Base-by-base conservation (phyloP, 371 early-diverging fungal genomes). In the Neoconidiobolus thromboides region DNA sequence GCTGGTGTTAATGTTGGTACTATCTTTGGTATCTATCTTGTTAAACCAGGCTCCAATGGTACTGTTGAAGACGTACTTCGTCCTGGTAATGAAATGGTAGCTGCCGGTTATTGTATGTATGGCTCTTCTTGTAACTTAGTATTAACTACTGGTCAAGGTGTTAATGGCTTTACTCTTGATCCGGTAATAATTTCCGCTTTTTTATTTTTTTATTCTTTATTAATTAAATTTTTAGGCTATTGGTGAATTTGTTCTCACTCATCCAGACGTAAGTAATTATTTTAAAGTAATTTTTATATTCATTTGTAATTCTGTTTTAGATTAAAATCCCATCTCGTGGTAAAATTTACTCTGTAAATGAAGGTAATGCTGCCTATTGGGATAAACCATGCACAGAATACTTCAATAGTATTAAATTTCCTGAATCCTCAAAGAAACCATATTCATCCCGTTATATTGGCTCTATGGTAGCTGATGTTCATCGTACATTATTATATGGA, bases 401-500 rank as follows among this genome's bases (percentile, higher is more conserved):
- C 72, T 83, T 97, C 60, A 79, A 88, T 63, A 70, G 78, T 4
- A 71, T 97, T 73, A 90, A 90, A 73, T 83, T 76, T 73, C 71
- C 80, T 12, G 78, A 76, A 46, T 73, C 76, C 65, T 81, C 76
- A 55, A 90, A 84, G 73, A 80, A 85, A 58, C 91, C 93, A 10
- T 97, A 95, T 76, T 85, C 88, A 15, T 91, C 95, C 26, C 85
- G 97, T 68, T 97, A 97, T 73, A 91, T 95, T 49, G 97, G 97
- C 10, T 90, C 91, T 58, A 96, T 97, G 97, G 97, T 97, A 26
- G 94, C 96, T 61, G 97, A 97, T 76, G 92, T 97, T 40, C 97
- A 96, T 79, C 83, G 97, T 64, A 97, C 97, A 14, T 72, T 97
- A 51, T 76, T 96, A 44, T 96, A 96, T 64, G 97, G 91, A 52